Evolutionary conservation across 768 basidiomycete genomes (phyloP), one percentile per base, ranked within the genome.

Genomic region (Serendipita indica): DNA sequence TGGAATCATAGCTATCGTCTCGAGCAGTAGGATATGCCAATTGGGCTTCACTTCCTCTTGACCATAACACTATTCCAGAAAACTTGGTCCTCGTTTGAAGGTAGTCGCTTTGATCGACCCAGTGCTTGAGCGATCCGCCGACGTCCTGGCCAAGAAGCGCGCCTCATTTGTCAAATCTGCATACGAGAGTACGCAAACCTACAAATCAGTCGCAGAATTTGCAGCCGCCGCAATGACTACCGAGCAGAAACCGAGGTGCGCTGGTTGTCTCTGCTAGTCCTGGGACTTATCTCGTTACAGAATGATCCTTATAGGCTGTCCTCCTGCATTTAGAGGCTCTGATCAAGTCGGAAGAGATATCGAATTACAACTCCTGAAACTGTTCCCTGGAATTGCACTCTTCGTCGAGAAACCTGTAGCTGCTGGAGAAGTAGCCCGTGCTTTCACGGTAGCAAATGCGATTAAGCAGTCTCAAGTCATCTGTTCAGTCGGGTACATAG

Each of bases 71-170:
- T 52, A 57, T 49, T 52, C 3, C 64, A 89, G 90, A 72, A 93
- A 98, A 76, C 85, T 98, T 61, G 94, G 94, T 46, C 84, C 82
- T 20, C 89, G 94, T 63, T 86, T 98, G 71, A 97, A 94, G 70
- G 89, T 99, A 59, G 82, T 93, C 62, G 94, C 90, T 25, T 75
- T 99, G 60, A 84, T 99, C 67, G 94, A 99, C 70, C 94, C 94
- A 18, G 83, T 82, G 25, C 75, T 81, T 60, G 84, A 88, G 39
- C 89, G 90, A 62, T 89, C 91, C 20, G 74, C 77, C 14, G 74
- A 82, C 22, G 84, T 86, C 33, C 82, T 99, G 61, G 68, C 68
- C 1, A 85, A 88, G 74, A 97, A 97, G 76, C 81, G 89, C 67
- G 85, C 85, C 66, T 87, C 88, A 13, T 92, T 93, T 76, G 92